Percentiles rank a stretch among this genome's conserved stretches.
These are phyloP conservation scores for Hypholoma fasciculare DNA, from an alignment of 768 basidiomycete genomes.

Conservation along the genomic window DNA sequence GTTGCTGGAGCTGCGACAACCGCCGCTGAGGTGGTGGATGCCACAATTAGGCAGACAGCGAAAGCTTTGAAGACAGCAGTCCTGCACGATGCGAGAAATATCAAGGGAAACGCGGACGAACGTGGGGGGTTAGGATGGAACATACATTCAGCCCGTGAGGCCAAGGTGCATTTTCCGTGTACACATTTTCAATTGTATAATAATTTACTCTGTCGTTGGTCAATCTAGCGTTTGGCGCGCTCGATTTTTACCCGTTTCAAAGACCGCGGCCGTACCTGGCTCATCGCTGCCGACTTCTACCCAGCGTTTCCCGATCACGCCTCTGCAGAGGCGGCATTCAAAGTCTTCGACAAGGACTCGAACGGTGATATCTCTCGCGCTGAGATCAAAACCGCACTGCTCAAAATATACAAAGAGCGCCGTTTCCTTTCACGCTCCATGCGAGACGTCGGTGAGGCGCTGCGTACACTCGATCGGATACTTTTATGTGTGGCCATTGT, in stretches of 20 bases:
- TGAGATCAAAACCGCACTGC: constrained; percentile 70
- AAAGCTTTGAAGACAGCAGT: constrained; percentile 68
- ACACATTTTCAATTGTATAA: not conserved
- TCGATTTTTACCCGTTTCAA: constrained; percentile 65
- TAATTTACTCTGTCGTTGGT: not conserved
- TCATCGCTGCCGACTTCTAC: constrained; percentile 68
- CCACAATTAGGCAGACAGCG: constrained; percentile 55
- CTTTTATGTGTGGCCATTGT: constrained; percentile 62
- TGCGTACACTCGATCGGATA: constrained; percentile 63
- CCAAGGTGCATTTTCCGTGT: constrained; percentile 47
- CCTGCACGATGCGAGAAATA: constrained; percentile 74
- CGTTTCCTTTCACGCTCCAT: constrained; percentile 74
- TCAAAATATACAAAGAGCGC: constrained; percentile 78
- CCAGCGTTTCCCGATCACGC: constrained; percentile 62
- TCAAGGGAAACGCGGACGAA: constrained; percentile 49
- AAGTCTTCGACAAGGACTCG: constrained; percentile 72
- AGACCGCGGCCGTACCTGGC: constrained; percentile 53
- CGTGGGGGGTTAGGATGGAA: constrained; percentile 48
- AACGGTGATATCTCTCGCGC: constrained; percentile 75
- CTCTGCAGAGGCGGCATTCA: constrained; percentile 67
- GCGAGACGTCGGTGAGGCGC: constrained; percentile 71
- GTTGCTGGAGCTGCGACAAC: constrained; percentile 6
- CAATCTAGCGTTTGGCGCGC: constrained; percentile 59
- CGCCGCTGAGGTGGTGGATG: constrained; percentile 24
- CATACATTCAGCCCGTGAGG: constrained; percentile 60